Base-by-base conservation (phyloP, 257 asterid genomes). In the Craterostigma plantagineum region DNA sequence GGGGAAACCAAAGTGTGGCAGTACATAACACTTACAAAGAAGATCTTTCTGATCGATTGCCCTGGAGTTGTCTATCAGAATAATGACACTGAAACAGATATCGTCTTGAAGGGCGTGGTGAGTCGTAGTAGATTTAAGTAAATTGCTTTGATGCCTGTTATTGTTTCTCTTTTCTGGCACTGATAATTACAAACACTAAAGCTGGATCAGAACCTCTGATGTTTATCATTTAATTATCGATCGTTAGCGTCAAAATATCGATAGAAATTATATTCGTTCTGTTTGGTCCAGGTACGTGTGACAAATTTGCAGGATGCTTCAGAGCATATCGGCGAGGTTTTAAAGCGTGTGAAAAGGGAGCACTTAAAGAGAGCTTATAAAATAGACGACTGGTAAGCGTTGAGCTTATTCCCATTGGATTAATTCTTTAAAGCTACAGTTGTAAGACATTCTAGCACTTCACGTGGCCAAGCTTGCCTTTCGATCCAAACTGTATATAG, bases 1-100 rank as follows among this genome's bases (percentile, higher is more conserved):
- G 93, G 95, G 56, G 98, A 90, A 63, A 90, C 98, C 17, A 90
- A 83, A 77, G 95, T 83, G 50, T 90, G 98, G 98, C 98, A 83
- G 54, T 90, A 90, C 59, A 90, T 90, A 16, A 83, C 92, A 35
- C 86, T 90, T 18, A 79, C 98, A 38, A 83, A 90, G 65, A 69
- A 54, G 71, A 90, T 90, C 49, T 79, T 79, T 74, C 66, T 90
- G 60, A 83, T 83, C 46, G 95, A 90, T 64, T 90, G 98, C 62
- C 95, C 98, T 40, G 92, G 98, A 50, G 94, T 83, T 50, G 98
- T 90, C 38, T 90, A 90, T 60, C 87, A 79, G 55, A 83, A 65
- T 51, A 63, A 47, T 0, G 98, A 90, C 53, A 64, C 92, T 9
- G 95, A 83, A 51, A 83, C 98, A 0, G 95, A 90, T 61, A 67